Base-by-base conservation (phyloP, 2,329 filamentous ascomycete species). In the Epichloe sibirici region DNA sequence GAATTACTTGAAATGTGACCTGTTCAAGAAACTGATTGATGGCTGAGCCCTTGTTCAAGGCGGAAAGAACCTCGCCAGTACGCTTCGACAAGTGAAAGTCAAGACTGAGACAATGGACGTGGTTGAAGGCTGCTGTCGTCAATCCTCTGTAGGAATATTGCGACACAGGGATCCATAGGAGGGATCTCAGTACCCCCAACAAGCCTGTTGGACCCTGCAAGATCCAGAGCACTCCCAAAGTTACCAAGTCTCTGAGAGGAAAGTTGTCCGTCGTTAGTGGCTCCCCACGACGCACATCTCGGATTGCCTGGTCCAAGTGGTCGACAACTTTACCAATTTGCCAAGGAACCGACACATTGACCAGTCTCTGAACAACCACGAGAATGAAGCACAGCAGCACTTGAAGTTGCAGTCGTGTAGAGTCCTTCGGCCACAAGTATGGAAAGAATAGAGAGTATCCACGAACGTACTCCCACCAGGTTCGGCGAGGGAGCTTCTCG, bases 21-120 rank as follows among this genome's bases (percentile, higher is more conserved):
- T 95, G 90, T 69, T 97, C 93, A 53, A 98, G 78, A 66, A 98
- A 98, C 5, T 86, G 89, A 64, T 97, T 97, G 74, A 98, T 95
- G 3, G 91, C 88, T 55, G 86, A 90, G 45, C 93, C 93, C 68
- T 98, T 98, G 72, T 93, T 95, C 58, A 98, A 76, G 1, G 93
- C 93, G 13, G 91, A 97, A 15, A 97, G 74, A 9, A 98, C 90
- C 69, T 98, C 93, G 57, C 93, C 93, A 0, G 93, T 98, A 63
- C 91, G 88, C 71, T 98, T 98, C 50, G 89, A 90, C 3, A 97
- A 79, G 65, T 98, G 93, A 63, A 98, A 98, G 66, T 97, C 93
- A 58, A 97, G 77, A 67, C 90, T 96, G 37, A 98, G 81, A 49
- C 86, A 85, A 68, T 98, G 93, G 23, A 98, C 93, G 66, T 98